Evolutionary conservation across 176 grass and related monocot species (phyloP), one percentile per base, ranked within the genome.

Genomic region (Elymus sibiricus): DNA sequence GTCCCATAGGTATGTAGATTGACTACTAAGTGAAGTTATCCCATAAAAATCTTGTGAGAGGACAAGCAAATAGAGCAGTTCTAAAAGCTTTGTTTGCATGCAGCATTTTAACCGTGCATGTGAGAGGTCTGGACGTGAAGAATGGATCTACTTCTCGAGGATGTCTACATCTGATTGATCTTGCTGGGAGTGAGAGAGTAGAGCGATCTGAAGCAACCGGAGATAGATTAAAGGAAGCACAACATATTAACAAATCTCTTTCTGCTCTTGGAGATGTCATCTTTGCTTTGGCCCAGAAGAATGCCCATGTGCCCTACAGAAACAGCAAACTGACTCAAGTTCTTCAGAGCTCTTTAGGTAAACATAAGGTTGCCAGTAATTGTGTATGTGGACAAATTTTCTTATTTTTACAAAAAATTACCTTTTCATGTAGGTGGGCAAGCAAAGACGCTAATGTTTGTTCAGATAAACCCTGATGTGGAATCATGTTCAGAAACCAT

Each of bases 311-410:
- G 72, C 95, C 95, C 27, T 98, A 98, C 74, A 85, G 95, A 86
- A 98, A 98, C n/a, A 95, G 95, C 89, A 98, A 98, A 70, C 84
- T 98, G 63, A 98, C 95, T 85, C 95, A 98, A 95, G 95, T 98
- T 82, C 88, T 98, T 86, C 95, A 98, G 75, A 98, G 95, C 69
- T 98, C 95, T 84, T 86, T 98, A 92, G 95, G 95, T 95, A 93
- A 93, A 90, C 26, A 68, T 64, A 86, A 37, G 26, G 15, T 58
- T 85, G 13, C 17, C 9, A 29, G 19, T 86, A 69, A 3, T 66
- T 85, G 4, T 73, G 5, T 78, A 38, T 46, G 28, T n/a, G 13
- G 1, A 40, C 0, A 82, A 12, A 16, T 49, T 51, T 79, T 58
- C 17, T 64, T 80, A 9, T 58, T 11, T 31, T 82, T 22, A 22